A percentile compares a stretch with the other conserved stretches of the same genome.
Evolutionary conservation across 176 grass and related monocot genomes (phyloP).

Genomic region (Chrysopogon serrulatus): DNA sequence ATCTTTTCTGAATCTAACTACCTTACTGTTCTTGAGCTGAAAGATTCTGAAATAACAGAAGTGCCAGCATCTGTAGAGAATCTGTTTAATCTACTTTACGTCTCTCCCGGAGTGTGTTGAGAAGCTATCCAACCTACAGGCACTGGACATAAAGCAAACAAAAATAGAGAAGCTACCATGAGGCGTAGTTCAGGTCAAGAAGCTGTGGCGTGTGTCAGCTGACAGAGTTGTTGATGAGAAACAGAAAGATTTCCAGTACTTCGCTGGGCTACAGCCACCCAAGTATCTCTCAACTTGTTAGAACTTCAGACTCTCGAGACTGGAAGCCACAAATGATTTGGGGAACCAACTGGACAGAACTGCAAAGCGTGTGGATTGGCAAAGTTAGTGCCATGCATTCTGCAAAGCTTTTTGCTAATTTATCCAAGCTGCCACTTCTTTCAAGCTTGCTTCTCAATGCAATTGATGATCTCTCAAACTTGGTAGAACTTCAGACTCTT

Average conservation of each 20-base stretch:
- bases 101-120: neutral
- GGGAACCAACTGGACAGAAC: neutral
- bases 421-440: constrained; percentile 19
- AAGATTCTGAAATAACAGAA: neutral
- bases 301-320: constrained; percentile 19
- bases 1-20: neutral
- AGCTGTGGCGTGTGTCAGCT: constrained; percentile 16
- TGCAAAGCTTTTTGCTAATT: constrained; percentile 1
- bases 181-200: constrained; percentile 8
- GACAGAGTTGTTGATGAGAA: neutral
- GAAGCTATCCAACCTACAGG: neutral
- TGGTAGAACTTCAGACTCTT: no score
- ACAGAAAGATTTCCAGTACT: neutral
- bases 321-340: neutral
- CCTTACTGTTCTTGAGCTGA: neutral
- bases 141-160: neutral
- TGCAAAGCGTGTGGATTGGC: constrained; percentile 23
- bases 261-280: neutral
- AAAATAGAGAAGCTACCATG: constrained; percentile 9
- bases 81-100: neutral
- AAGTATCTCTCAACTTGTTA: neutral
- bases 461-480: constrained; percentile 11
- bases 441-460: constrained; percentile 12
- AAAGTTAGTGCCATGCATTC: constrained; percentile 3
- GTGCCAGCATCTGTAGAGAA: neutral